These are phyloP conservation scores for Neofusicoccum laricinum DNA, from an alignment of 2,329 filamentous ascomycete genomes.

Conservation along the genomic window DNA sequence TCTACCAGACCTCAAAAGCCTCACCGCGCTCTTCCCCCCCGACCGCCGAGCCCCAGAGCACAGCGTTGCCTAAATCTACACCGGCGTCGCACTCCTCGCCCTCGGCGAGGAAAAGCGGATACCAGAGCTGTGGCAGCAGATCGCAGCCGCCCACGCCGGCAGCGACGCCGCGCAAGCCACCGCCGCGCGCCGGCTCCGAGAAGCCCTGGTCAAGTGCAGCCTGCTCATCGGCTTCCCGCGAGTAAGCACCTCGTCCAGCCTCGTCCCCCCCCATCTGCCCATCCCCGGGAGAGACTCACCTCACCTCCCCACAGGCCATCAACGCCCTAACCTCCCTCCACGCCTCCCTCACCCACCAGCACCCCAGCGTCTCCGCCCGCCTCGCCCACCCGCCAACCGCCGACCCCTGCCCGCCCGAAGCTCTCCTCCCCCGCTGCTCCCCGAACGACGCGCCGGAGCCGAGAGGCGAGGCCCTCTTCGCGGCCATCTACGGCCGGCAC, in stretches of 20 bases:
- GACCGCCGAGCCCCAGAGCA: neutral
- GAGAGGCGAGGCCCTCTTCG: conserved; percentile 16
- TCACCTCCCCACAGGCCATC: neutral
- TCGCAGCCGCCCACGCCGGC: neutral
- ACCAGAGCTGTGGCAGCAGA: conserved; percentile 8
- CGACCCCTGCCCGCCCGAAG: neutral
- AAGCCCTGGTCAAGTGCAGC: conserved; percentile 1
- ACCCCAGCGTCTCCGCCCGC: neutral
- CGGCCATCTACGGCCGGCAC: conserved; percentile 14
- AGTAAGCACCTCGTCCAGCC: neutral
- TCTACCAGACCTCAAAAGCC: neutral
- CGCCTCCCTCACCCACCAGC: neutral
- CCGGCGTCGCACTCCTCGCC: conserved; percentile 4
- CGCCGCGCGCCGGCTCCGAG: neutral
- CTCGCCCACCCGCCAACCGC: too few relatives aligned
- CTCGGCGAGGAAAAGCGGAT: conserved; percentile 4
- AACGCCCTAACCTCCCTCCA: conserved; percentile 15
- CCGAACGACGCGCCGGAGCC: neutral
- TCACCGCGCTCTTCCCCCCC: neutral
- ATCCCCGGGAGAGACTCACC: too few relatives aligned
- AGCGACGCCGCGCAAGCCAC: neutral
- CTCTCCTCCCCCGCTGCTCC: neutral
- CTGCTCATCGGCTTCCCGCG: conserved; percentile 15
- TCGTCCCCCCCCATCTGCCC: neutral
- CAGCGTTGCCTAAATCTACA: conserved; percentile 2